These are phyloP conservation scores for Gaultheria prostrata DNA, from an alignment of 148 eudicot genomes.

Conservation along the genomic window DNA sequence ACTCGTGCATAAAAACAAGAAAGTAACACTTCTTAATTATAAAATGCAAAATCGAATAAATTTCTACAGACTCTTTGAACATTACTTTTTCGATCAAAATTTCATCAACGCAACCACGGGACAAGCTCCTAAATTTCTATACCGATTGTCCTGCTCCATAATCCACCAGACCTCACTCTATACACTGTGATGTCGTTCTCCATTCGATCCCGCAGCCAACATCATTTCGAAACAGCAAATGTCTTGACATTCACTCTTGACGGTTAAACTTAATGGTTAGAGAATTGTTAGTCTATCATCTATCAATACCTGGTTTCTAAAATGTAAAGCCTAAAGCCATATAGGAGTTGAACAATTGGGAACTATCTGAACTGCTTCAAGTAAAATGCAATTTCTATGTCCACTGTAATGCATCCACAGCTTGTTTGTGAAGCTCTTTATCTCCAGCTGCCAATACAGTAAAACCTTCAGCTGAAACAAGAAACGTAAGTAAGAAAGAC, in stretches of 20 bases:
- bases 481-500: not conserved
- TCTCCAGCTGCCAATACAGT: slow-evolving; percentile 88
- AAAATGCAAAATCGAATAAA: not conserved
- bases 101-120: not conserved
- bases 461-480: slow-evolving; percentile 38
- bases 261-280: not conserved
- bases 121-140: not conserved
- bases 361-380: not conserved
- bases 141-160: not conserved
- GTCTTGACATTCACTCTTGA: not conserved
- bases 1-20: not conserved
- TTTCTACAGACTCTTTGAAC: not conserved
- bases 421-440: slow-evolving; percentile 60
- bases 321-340: not conserved
- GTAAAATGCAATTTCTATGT: slow-evolving; percentile 14
- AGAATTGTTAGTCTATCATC: not conserved
- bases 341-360: not conserved
- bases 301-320: not conserved
- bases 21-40: no score
- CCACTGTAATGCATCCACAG: slow-evolving; percentile 57
- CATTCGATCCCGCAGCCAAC: not conserved
- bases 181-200: not conserved
- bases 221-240: not conserved
- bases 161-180: not conserved
- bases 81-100: not conserved